phyloP scores from a whole-genome alignment of 2,329 filamentous ascomycete species.

The Myriosclerotinia scirpicola region DNA sequence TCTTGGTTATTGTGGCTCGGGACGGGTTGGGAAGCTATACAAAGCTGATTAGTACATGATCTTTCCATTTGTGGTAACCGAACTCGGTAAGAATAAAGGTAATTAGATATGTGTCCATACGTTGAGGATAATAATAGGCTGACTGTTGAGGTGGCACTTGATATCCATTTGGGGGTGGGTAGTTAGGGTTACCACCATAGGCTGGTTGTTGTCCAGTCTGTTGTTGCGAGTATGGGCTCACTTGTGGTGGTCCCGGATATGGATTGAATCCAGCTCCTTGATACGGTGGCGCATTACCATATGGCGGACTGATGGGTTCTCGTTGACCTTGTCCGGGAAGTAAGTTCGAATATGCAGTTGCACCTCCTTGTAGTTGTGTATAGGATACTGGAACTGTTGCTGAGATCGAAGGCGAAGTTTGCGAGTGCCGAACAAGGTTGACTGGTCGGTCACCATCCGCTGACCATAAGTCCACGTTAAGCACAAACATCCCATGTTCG shows the following conservation, averaged over 20 bases:
- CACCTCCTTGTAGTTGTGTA: conserved; percentile 50
- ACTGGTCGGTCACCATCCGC: conserved; percentile 60
- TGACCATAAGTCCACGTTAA: conserved; percentile 70
- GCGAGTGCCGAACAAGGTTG: conserved; percentile 66
- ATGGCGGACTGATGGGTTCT: conserved; percentile 27
- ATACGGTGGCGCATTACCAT: conserved; percentile 25
- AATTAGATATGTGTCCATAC: conserved; percentile 8
- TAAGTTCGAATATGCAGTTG: conserved; percentile 37
- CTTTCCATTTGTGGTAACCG: neutral
- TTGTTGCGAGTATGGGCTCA: conserved; percentile 34
- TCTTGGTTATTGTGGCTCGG: conserved; percentile 23
- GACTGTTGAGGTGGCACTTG: conserved; percentile 37
- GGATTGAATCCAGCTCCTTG: conserved; percentile 32
- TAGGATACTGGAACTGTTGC: conserved; percentile 79
- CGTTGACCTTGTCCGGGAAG: conserved; percentile 28
- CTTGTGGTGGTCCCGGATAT: conserved; percentile 35
- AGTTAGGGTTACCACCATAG: conserved; percentile 25
- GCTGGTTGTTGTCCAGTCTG: conserved; percentile 19
- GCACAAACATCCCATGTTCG: conserved; percentile 65
- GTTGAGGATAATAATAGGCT: conserved; percentile 18
- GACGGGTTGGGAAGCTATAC: conserved; percentile 25
- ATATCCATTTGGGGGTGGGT: conserved; percentile 41
- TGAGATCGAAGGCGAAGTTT: conserved; percentile 73
- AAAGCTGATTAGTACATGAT: conserved; percentile 11
- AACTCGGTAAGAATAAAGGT: neutral